Percentiles rank a stretch among this genome's conserved stretches.
phyloP scores from a whole-genome alignment of 1,139 yeast genomes.

The Komagataea norvegica region DNA sequence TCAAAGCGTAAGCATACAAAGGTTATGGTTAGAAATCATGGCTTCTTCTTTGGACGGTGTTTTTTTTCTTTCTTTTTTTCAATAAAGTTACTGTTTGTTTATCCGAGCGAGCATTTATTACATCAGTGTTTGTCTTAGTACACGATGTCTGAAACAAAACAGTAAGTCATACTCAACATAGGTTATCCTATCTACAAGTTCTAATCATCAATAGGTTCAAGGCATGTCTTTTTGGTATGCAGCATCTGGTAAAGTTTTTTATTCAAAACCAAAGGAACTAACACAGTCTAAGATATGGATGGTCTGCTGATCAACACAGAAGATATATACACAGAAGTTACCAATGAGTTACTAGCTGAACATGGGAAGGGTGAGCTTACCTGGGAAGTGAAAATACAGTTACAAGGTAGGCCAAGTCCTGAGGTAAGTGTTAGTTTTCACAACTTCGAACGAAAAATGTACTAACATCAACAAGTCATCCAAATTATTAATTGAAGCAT shows the following conservation, averaged over 20 bases:
- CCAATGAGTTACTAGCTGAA: slow-evolving; percentile 57
- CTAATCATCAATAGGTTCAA: slow-evolving; percentile 33
- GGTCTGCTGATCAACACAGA: slow-evolving; percentile 90
- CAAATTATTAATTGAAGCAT: slow-evolving; percentile 59
- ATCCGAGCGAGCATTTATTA: too few species aligned
- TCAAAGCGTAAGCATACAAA: too few species aligned
- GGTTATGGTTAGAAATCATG: too few species aligned
- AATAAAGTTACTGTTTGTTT: too few species aligned
- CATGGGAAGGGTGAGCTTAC: slow-evolving; percentile 76
- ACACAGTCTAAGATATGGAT: slow-evolving; percentile 64
- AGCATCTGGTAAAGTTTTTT: too few species aligned
- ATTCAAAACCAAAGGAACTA: too few species aligned
- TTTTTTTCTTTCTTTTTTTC: too few species aligned
- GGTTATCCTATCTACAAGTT: not conserved
- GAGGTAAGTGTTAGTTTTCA: slow-evolving; percentile 24
- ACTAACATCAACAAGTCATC: slow-evolving; percentile 36
- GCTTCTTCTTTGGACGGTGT: too few species aligned
- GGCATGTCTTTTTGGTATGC: slow-evolving; percentile 84
- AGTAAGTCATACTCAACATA: slow-evolving; percentile 1
- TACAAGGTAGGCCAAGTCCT: slow-evolving; percentile 90
- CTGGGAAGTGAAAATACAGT: slow-evolving; percentile 81
- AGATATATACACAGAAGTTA: slow-evolving; percentile 77
- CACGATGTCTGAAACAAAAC: not conserved
- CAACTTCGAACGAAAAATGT: not conserved
- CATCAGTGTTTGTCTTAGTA: too few species aligned